These are phyloP conservation scores for Alisma plantagoaquatica DNA, from an alignment of 106 monocot genomes.

Conservation along the genomic window DNA sequence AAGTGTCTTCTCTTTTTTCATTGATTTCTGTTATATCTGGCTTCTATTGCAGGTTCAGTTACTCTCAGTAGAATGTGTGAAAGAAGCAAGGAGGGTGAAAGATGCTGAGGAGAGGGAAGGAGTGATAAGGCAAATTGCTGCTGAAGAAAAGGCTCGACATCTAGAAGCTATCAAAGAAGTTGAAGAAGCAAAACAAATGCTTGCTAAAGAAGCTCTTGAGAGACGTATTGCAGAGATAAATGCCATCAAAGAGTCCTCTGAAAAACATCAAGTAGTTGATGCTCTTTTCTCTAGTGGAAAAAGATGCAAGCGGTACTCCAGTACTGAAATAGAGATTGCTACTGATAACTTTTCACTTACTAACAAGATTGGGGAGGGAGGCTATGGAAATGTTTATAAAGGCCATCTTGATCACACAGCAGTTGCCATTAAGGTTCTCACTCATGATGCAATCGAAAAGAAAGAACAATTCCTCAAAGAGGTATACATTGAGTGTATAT, in stretches of 20 bases:
- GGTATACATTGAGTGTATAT: no score
- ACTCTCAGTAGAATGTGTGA: conserved; percentile 40
- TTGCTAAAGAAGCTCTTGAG: conserved; percentile 33
- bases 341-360: conserved; percentile 80
- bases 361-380: conserved; percentile 79
- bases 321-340: conserved; percentile 58
- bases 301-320: conserved; percentile 50
- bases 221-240: conserved; percentile 38
- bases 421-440: conserved; percentile 81
- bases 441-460: conserved; percentile 37
- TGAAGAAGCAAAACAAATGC: conserved; percentile 27
- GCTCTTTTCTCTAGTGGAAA: conserved; percentile 27
- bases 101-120: conserved; percentile 46
- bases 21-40: no score
- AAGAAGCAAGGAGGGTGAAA: conserved; percentile 44
- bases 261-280: conserved; percentile 34
- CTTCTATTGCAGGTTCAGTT: conserved; percentile 47
- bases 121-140: conserved; percentile 21
- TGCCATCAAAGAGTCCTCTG: conserved; percentile 24
- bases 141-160: conserved; percentile 48
- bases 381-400: conserved; percentile 77
- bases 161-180: conserved; percentile 39
- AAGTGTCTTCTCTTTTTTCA: no score
- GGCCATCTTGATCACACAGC: conserved; percentile 74
- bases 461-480: conserved; percentile 77